Base-by-base conservation (phyloP, 805 yeast genomes). In the Barnettozyma wickerhamii region DNA sequence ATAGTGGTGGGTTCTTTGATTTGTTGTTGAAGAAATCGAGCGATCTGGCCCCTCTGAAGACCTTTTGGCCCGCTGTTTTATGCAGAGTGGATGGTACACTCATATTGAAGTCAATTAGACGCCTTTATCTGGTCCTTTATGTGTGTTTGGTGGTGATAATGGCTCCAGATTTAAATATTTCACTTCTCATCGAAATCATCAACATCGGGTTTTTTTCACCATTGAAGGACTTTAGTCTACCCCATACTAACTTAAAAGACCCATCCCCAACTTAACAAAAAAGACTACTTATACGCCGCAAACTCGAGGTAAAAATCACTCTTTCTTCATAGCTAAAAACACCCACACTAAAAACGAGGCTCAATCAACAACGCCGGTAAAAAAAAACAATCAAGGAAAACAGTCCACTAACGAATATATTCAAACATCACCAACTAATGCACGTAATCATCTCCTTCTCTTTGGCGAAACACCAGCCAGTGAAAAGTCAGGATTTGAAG, bases 21-120 rank as follows among this genome's bases (percentile, higher is more conserved):
- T 32, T 26, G 23, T 45, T 42, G 19, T 31, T 38, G 9, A 45
- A 26, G 20, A 45, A 45, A 29, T 45, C 48, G 9, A 45, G 34
- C 4, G 46, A 42, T 12, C 34, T 33, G 6, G 43, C 35, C 10
- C 48, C 46, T 15, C 28, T 40, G 19, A 35, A 39, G n/a, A 45
- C 48, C 27, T 33, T 42, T 28, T 45, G 45, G 5, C 26, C 26
- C 9, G 3, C 26, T 23, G 26, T 23, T 23, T 23, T 23, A 9
- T 12, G 26, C 26, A 23, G 26, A 9, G 26, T 12, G 12, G 26
- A 23, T 12, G 26, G 3, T 23, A 12, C 2, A 23, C 26, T 23
- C 26, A 23, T 23, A 9, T 2, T 23, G 26, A 23, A 23, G 12
- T 23, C 26, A 9, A 9, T 23, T 9, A 12, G 12, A 23, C 26